Conservation (phyloP, 2,329 filamentous ascomycete species). For the Neodidymelliopsis sp. region DNA sequence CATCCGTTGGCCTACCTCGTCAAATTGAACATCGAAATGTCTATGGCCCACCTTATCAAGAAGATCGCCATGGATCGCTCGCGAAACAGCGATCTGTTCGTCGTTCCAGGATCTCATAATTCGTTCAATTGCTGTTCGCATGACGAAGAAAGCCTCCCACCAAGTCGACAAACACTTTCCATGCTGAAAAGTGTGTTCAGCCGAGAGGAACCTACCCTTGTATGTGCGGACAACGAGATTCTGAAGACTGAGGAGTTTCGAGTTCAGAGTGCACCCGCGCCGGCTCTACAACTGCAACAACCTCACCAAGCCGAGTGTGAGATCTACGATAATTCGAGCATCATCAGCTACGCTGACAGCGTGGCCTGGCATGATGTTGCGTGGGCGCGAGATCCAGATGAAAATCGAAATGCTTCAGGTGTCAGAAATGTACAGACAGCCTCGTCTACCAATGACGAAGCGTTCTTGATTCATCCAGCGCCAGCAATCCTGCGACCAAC, state of each 20-base stretch:
- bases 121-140: constrained; percentile 7
- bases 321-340: constrained; percentile 3
- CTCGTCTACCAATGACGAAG: neutral
- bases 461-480: constrained; percentile 1
- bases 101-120: constrained; percentile 4
- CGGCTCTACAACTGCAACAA: neutral
- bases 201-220: neutral
- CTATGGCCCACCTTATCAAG: constrained; percentile 52
- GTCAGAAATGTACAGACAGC: neutral
- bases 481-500: neutral
- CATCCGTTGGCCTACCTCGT: constrained; percentile 57
- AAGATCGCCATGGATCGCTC: constrained; percentile 26
- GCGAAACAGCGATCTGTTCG: constrained; percentile 3
- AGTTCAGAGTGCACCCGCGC: constrained; percentile 7
- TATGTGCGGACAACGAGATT: constrained; percentile 4
- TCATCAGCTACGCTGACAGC: constrained; percentile 6
- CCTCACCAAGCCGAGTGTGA: neutral
- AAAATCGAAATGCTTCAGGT: neutral
- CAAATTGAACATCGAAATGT: constrained; percentile 53
- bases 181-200: constrained; percentile 20
- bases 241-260: constrained; percentile 18
- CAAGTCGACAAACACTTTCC: constrained; percentile 10
- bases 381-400: neutral
- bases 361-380: neutral
- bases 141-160: neutral